Conservation (phyloP, 192 early-diverging fungal species). For the Dissophora globulifera region DNA sequence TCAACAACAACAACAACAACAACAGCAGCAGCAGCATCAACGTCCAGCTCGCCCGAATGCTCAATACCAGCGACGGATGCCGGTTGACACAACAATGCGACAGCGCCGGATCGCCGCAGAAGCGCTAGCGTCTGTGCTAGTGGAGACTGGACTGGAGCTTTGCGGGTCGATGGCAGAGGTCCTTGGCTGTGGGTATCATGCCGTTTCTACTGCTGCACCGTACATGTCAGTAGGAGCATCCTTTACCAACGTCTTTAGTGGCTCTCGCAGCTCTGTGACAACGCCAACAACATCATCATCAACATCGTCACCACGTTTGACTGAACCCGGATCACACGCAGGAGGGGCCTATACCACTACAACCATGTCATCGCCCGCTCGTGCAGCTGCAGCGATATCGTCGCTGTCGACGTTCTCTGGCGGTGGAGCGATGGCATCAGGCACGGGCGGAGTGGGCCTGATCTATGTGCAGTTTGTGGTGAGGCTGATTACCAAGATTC, state of each 20-base stretch:
- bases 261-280: too few relatives aligned
- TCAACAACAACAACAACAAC: too few relatives aligned
- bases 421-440: constrained; percentile 37
- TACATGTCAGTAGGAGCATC: too few relatives aligned
- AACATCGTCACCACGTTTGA: too few relatives aligned
- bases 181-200: constrained; percentile 17
- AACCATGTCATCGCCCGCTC: constrained; percentile 9
- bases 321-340: too few relatives aligned
- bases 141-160: constrained; percentile 46
- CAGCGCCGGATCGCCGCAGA: constrained; percentile 39
- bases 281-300: not conserved
- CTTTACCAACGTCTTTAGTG: too few relatives aligned
- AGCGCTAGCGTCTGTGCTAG: constrained; percentile 26
- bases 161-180: constrained; percentile 42
- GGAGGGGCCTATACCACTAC: too few relatives aligned
- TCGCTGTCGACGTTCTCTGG: constrained; percentile 37
- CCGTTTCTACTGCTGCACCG: too few relatives aligned
- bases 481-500: constrained; percentile 41
- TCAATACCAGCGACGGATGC: constrained; percentile 9
- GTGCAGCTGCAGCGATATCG: constrained; percentile 29
- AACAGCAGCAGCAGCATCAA: constrained; percentile 6
- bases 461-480: constrained; percentile 50
- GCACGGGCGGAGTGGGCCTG: constrained; percentile 39
- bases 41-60: not conserved
- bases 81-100: constrained; percentile 9